Base-by-base conservation (phyloP, 2,329 filamentous ascomycete species). In the Neonectria punicea region DNA sequence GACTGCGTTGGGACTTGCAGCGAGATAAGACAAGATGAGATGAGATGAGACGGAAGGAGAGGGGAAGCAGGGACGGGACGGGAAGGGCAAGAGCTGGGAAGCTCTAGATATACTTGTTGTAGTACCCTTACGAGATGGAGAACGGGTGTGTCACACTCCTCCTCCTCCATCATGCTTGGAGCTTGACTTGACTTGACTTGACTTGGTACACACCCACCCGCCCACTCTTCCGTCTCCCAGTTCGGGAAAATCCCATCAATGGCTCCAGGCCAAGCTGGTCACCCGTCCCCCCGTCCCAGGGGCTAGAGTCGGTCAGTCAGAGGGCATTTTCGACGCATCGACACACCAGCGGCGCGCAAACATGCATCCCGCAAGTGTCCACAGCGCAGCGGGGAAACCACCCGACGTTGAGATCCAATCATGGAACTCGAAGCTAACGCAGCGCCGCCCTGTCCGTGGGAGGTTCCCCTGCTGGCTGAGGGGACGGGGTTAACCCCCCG, bases 361-460 rank as follows among this genome's bases (percentile, higher is more conserved):
- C 41, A 44, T 16, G n/a, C 41, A 20, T 22, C 41, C n/a, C n/a
- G 11, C 41, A 18, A 18, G 13, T n/a, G 13, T 28, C 44, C 44
- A 49, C 46, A 25, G 18, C 22, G 16, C 25, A 11, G 28, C 47
- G 47, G 47, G 47, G 47, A 50, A 50, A 50, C 11, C 25, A 13
- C 28, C 25, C 9, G 46, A 13, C 16, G 49, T 51, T 51, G 49
- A 51, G 49, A 34, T 34, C 49, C 49, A 51, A 51, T 51, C 49
- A 51, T 34, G 10, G 22, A 25, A 18, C 22, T 8, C 8, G 14
- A 16, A 10, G 34, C 13, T 36, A 25, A 14, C 16, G 16, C 28
- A n/a, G 28, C 28, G 47, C 47, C 47, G 47, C 28, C 47, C 47
- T 51, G 47, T 51, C 28, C 46, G 16, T 25, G 6, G 22, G 14